Conservation (phyloP, 2,329 filamentous ascomycete species). For the Alternaria triticimaculans region DNA sequence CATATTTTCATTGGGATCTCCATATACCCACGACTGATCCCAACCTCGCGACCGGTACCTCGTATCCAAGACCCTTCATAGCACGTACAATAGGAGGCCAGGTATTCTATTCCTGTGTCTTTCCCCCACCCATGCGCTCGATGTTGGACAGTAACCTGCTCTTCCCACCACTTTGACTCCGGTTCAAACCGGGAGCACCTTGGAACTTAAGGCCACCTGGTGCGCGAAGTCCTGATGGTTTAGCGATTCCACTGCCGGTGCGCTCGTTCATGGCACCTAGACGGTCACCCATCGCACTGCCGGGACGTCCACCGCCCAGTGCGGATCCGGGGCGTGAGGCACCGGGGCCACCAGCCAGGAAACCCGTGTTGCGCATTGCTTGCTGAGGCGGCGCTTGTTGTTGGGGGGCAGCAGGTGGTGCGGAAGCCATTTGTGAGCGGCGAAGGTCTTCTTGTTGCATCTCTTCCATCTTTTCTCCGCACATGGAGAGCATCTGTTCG, state of each 20-base stretch:
- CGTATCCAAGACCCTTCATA: constrained; percentile 5
- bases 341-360: constrained; percentile 35
- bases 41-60: background rate
- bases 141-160: constrained; percentile 85
- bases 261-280: constrained; percentile 25
- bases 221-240: constrained; percentile 66
- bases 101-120: constrained; percentile 28
- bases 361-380: constrained; percentile 41
- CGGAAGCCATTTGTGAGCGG: constrained; percentile 56
- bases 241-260: constrained; percentile 37
- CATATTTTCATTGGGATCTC: background rate
- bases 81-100: constrained; percentile 3
- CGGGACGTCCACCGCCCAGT: constrained; percentile 33
- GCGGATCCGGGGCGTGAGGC: constrained; percentile 36
- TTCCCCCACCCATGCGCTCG: constrained; percentile 77
- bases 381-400: constrained; percentile 25
- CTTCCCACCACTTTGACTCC: constrained; percentile 53
- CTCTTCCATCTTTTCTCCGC: constrained; percentile 52
- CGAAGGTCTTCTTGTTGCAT: constrained; percentile 54
- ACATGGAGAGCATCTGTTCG: constrained; percentile 81
- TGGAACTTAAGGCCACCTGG: constrained; percentile 55
- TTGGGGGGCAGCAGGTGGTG: constrained; percentile 21
- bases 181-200: constrained; percentile 37
- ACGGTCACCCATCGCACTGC: constrained; percentile 33
- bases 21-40: background rate